Evolutionary conservation across 305 asterid species (phyloP).

Genomic region (Stenogyne calaminthoides): DNA sequence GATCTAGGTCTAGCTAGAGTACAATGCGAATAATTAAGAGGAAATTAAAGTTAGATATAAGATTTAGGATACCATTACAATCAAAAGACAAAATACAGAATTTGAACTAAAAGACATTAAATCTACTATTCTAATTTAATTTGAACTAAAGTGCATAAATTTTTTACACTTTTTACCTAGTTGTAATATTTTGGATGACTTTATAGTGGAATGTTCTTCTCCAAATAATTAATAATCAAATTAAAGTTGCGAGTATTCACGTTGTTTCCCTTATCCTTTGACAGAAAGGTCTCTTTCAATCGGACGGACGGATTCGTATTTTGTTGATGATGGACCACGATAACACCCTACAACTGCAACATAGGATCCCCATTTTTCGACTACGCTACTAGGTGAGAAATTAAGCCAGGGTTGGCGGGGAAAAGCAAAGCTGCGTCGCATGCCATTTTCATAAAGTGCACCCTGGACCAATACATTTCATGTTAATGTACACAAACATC

Average conservation of each 20-base stretch:
- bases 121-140: too few species aligned
- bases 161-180: too few species aligned
- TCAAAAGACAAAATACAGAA: too few species aligned
- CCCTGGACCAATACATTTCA: conserved; percentile 30
- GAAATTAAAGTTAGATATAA: too few species aligned
- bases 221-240: neutral
- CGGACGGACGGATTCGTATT: conserved; percentile 16
- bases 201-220: too few species aligned
- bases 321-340: conserved; percentile 35
- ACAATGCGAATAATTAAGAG: too few species aligned
- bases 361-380: conserved; percentile 28
- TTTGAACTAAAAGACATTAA: too few species aligned
- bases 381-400: neutral
- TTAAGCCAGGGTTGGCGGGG: conserved; percentile 31
- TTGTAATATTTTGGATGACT: too few species aligned
- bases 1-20: too few species aligned
- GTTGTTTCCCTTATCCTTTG: neutral
- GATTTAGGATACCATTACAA: too few species aligned
- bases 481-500: too few species aligned
- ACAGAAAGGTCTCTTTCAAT: conserved; percentile 17
- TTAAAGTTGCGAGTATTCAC: neutral
- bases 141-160: too few species aligned
- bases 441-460: conserved; percentile 39
- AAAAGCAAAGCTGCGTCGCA: conserved; percentile 36
- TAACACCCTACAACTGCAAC: conserved; percentile 25